Base-by-base conservation (phyloP, 164 flowering plant species). In the Dillenia turbinata region DNA sequence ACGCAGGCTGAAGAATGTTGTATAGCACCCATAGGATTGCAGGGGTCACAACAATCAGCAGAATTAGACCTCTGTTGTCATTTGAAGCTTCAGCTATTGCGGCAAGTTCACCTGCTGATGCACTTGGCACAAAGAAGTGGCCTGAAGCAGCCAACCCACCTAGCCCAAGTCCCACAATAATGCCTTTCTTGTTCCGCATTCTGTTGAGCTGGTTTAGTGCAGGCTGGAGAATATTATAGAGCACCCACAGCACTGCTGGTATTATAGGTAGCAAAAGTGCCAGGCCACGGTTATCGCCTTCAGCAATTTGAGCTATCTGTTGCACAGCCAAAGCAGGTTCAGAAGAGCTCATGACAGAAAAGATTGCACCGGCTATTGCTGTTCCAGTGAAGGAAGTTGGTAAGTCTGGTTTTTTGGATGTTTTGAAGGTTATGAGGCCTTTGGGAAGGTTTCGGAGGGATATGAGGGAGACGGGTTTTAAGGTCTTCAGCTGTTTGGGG, bases 241-340 rank as follows among this genome's bases (percentile, higher is more conserved):
- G 79, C 40, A 89, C 90, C 96, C 98, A 92, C 11, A 73, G 87
- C 12, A 93, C 64, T 47, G 98, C 98, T 12, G 97, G 97, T 47
- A 87, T 68, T 1, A 93, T 49, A 24, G 93, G 97, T 17, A 93
- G 75, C 63, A 93, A 59, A 7, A 88, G 85, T 0, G 95, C 92
- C 1, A 83, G 63, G 0, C 97, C 98, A 10, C 97, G 88, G 89
- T 83, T 89, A 73, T 88, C 98, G 12, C 75, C 85, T 48, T 80
- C 94, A 8, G 84, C 87, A 2, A 78, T 68, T 10, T 78, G 79
- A 12, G 84, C 83, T 9, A 83, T 69, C 51, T 82, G 81, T 65
- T 93, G 98, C 14, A 80, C 94, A 0, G 96, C 97, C 8, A 90
- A 44, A 51, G 98, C 97, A 0, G 97, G 68, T 19, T 87, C 87